These are phyloP conservation scores for Jackrogersella minutella DNA, from an alignment of 495 filamentous ascomycete species.

Conservation along the genomic window DNA sequence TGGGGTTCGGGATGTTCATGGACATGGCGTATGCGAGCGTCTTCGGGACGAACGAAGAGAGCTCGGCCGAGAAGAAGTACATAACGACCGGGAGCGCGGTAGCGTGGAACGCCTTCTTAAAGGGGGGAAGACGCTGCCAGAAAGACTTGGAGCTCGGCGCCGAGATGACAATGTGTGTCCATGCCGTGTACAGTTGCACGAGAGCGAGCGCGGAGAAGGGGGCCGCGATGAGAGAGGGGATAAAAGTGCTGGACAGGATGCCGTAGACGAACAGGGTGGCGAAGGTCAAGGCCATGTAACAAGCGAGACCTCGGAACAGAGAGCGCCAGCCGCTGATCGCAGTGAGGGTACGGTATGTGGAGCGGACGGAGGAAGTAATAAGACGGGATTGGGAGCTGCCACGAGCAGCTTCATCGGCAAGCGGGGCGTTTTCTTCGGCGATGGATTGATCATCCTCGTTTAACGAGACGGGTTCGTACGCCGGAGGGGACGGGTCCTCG, in stretches of 20 bases:
- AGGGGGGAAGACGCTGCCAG: constrained; percentile 55
- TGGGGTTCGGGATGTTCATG: constrained; percentile 39
- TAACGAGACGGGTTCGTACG: constrained; percentile 53
- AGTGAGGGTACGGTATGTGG: constrained; percentile 49
- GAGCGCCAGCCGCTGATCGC: constrained; percentile 50
- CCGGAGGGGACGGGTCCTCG: constrained; percentile 59
- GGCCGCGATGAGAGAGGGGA: constrained; percentile 45
- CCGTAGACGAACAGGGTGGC: constrained; percentile 26
- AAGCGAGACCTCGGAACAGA: constrained; percentile 52
- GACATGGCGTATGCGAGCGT: constrained; percentile 43
- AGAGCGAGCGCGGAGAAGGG: constrained; percentile 47
- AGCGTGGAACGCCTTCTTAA: constrained; percentile 53
- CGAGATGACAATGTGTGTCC: constrained; percentile 58
- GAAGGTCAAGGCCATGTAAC: constrained; percentile 32
- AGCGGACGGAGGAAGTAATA: constrained; percentile 55
- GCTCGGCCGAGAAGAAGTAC: constrained; percentile 44
- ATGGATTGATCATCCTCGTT: constrained; percentile 46
- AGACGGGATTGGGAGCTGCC: constrained; percentile 39
- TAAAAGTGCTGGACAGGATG: constrained; percentile 31
- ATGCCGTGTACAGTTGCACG: constrained; percentile 50
- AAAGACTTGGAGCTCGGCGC: constrained; percentile 47
- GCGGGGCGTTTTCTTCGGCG: constrained; percentile 39
- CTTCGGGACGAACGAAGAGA: constrained; percentile 36
- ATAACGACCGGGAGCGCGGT: constrained; percentile 51
- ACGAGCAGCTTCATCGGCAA: constrained; percentile 34